These are phyloP conservation scores for Boechera stricta DNA, from an alignment of 345 rosid genomes.

Conservation along the genomic window DNA sequence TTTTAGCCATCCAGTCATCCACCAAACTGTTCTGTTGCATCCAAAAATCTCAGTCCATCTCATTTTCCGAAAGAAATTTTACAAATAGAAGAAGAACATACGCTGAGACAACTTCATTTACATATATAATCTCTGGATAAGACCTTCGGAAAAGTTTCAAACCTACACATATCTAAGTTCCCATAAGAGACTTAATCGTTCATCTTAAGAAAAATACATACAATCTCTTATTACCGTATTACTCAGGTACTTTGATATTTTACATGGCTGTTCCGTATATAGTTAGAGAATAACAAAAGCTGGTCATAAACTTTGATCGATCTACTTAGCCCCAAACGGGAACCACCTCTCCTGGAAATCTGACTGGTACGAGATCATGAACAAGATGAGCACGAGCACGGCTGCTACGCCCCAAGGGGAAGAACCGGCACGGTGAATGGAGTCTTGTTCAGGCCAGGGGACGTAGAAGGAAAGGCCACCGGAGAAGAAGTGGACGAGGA, in stretches of 20 bases:
- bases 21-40: slow-evolving; percentile 16
- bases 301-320: not conserved
- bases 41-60: not conserved
- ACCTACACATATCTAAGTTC: slow-evolving; percentile 19
- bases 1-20: slow-evolving; percentile 9
- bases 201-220: slow-evolving; percentile 19
- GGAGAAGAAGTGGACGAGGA: slow-evolving; percentile 55
- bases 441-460: slow-evolving; percentile 57
- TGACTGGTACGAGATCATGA: slow-evolving; percentile 66
- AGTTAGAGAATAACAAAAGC: slow-evolving; percentile 29
- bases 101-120: slow-evolving; percentile 7
- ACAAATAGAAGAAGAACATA: slow-evolving; percentile 13
- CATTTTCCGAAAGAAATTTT: not conserved
- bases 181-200: slow-evolving; percentile 5
- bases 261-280: slow-evolving; percentile 34
- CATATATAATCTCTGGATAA: not conserved
- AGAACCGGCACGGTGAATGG: slow-evolving; percentile 59
- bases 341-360: slow-evolving; percentile 65
- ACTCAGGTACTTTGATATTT: slow-evolving; percentile 18
- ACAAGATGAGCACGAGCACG: slow-evolving; percentile 56
- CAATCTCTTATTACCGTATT: not conserved
- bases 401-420: slow-evolving; percentile 69
- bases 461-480: slow-evolving; percentile 43
- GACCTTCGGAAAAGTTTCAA: not conserved
- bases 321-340: slow-evolving; percentile 51